These are phyloP conservation scores for Albugo candida DNA, from an alignment of 352 stramenopile species.

Conservation along the genomic window DNA sequence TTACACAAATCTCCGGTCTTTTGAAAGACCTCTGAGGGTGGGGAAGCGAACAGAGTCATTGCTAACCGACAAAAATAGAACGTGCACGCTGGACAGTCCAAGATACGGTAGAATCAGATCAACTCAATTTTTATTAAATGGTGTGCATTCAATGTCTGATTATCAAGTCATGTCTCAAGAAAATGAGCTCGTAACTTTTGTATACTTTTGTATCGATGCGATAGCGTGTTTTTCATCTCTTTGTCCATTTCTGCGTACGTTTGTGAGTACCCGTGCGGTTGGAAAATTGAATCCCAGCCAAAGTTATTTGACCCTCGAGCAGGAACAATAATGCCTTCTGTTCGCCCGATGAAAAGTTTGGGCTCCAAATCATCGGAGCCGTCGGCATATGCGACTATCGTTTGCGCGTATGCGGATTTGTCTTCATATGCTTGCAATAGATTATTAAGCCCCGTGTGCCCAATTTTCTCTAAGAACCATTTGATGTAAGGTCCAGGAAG, in stretches of 20 bases:
- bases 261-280: conserved; percentile 54
- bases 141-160: too few species aligned
- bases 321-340: conserved; percentile 83
- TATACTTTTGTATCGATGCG: conserved; percentile 72
- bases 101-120: too few species aligned
- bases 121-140: too few species aligned
- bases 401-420: conserved; percentile 92
- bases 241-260: conserved; percentile 88
- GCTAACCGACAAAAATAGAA: too few species aligned
- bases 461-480: conserved; percentile 95
- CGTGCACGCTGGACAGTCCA: too few species aligned
- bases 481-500: conserved; percentile 96
- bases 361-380: conserved; percentile 31
- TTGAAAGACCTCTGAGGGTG: too few species aligned
- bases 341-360: conserved; percentile 87
- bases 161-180: too few species aligned
- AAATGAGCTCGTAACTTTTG: conserved; percentile 19
- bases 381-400: conserved; percentile 86
- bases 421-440: conserved; percentile 87
- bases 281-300: conserved; percentile 84
- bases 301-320: conserved; percentile 73
- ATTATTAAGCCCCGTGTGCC: conserved; percentile 86
- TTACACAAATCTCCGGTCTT: too few species aligned
- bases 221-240: conserved; percentile 79
- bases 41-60: too few species aligned